phyloP scores from a whole-genome alignment of 805 yeast genomes.

The Myxozyma mucilagina region DNA sequence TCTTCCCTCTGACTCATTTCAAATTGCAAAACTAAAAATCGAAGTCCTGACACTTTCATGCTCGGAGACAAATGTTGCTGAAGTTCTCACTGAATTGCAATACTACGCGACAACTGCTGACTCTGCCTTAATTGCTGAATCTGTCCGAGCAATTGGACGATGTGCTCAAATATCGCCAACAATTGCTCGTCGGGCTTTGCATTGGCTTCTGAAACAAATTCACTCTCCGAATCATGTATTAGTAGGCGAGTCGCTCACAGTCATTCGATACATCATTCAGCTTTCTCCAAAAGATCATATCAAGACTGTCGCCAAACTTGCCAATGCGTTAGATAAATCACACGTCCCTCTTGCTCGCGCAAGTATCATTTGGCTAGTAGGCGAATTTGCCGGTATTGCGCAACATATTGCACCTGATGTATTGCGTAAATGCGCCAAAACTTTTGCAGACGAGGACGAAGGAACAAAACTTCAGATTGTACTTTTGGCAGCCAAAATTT shows the following conservation, averaged over 20 bases:
- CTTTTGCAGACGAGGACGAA: constrained; percentile 55
- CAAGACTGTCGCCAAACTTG: constrained; percentile 52
- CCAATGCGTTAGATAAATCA: constrained; percentile 36
- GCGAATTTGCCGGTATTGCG: constrained; percentile 62
- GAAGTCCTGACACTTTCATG: constrained; percentile 61
- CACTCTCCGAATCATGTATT: constrained; percentile 41
- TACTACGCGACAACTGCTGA: constrained; percentile 48
- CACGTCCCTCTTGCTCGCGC: constrained; percentile 59
- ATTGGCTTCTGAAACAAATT: constrained; percentile 62
- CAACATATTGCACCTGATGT: constrained; percentile 71
- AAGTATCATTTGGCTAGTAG: constrained; percentile 86
- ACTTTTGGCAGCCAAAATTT: constrained; percentile 70
- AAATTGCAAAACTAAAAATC: constrained; percentile 56
- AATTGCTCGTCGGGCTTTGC: constrained; percentile 58
- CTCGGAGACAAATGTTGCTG: constrained; percentile 52
- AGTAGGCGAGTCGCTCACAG: constrained; percentile 67
- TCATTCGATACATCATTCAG: constrained; percentile 71
- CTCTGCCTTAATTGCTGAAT: constrained; percentile 44
- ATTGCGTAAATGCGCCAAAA: constrained; percentile 56
- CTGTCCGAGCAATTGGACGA: constrained; percentile 62
- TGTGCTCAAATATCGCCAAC: constrained; percentile 53
- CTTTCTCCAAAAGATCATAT: constrained; percentile 55
- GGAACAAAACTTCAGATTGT: constrained; percentile 70
- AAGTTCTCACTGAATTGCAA: constrained; percentile 62
- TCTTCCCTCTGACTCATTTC: constrained; percentile 53